Evolutionary conservation across 2,329 filamentous ascomycete species (phyloP), one percentile per base, ranked within the genome.

Genomic region (Fusarium clavum): DNA sequence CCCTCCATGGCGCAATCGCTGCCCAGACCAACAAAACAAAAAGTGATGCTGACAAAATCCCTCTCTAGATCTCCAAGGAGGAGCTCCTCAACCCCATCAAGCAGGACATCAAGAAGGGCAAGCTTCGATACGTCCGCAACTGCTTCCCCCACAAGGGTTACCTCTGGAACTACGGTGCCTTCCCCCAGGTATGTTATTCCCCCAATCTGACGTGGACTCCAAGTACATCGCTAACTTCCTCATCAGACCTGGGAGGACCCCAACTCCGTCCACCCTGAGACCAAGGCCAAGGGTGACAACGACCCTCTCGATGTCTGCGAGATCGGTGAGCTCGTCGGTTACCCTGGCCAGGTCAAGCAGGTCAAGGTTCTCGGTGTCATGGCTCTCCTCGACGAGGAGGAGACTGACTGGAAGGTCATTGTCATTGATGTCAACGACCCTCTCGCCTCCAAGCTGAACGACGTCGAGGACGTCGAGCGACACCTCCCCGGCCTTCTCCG

Each of bases 141-240:
- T 99, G 96, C 91, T 99, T 99, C 90, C 96, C 96, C 78, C 96
- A 99, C 92, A 98, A 99, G 90, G 96, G 96, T 75, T 99, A 99
- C 85, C 93, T 99, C 78, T 99, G 96, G 96, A 99, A 99, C 90
- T 99, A 99, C 86, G 96, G 96, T 86, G 94, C 94, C 83, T 98
- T 99, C 91, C 96, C 96, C 78, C 94, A 96, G 88, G 94, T 96
- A 88, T 80, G 58, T 41, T 44, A 22, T 38, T 44, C 25, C 13
- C 38, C 53, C 41, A 54, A 45, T 52, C 47, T 49, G 43, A 51
- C 51, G 32, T 48, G 64, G 67, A 49, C 45, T 57, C 13, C 24
- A 29, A 40, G 14, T 52, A 55, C 25, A 57, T 20, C 22, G 43
- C 61, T 72, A 46, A 73, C 55, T 47, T 40, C 62, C 61, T 52